Base-by-base conservation (phyloP, 345 rosid species). In the Rhizophora mangle region DNA sequence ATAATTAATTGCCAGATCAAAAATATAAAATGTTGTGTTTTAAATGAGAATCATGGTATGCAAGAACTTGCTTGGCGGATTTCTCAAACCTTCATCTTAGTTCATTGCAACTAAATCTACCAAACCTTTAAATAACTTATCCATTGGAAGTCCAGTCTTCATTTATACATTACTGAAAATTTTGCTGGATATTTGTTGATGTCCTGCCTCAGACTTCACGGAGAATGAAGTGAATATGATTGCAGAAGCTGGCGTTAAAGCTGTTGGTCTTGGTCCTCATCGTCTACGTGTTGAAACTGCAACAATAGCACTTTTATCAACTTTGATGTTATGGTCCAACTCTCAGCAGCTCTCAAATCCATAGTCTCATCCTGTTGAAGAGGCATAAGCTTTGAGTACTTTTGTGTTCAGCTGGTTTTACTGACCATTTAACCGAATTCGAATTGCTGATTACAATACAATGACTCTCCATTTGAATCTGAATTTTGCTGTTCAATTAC, bases 211-310 rank as follows among this genome's bases (percentile, higher is more conserved):
- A 81, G 92, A 85, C 68, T 85, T 89, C 63, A 79, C 88, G 8
- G 84, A 77, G 71, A 84, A 82, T 72, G 97, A 94, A 84, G 73
- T 81, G 73, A 70, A 79, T 24, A 43, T 68, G 83, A 79, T 88
- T 68, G 62, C 74, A 72, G 85, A 89, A 79, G 96, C 87, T 37
- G 93, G 96, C 5, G 92, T 86, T 57, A 85, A 70, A 59, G 81
- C 90, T 8, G 87, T 94, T 62, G 92, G 98, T 70, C 97, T 88
- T 2, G 97, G 90, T 27, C 90, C 90, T 24, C 93, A 87, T 70
- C 85, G 95, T 18, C 78, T 91, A 62, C 87, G 96, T 66, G 96
- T 91, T 64, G 98, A 94, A 88, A 91, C 98, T 29, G 97, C 97
- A 55, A 86, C 96, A 65, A 74, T 89, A 65, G 90, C 93, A 63